Base-by-base conservation (phyloP, 2,329 filamentous ascomycete species). In the Talaromyces atroroseus region DNA sequence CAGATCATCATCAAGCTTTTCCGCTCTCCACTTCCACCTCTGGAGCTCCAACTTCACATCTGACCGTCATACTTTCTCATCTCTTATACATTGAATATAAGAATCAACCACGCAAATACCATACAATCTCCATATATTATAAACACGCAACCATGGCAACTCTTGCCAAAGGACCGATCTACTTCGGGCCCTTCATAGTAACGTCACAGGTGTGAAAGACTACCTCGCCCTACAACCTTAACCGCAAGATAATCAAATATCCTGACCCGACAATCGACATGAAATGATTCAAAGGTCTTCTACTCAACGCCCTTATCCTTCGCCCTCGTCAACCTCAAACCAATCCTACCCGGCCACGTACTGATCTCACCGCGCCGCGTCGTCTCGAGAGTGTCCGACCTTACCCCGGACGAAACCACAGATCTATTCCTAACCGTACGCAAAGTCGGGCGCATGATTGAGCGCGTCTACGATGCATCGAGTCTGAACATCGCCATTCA, bases 401-500 rank as follows among this genome's bases (percentile, higher is more conserved):
- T 96, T 49, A 83, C 84, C 0, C 65, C 80, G 0, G 76, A 78
- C 18, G 92, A 96, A 76, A 82, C 90, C n/a, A 76, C 78, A 36
- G 92, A 99, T 71, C 83, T 99, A 21, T 96, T 96, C 75, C 72
- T 81, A n/a, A 87, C 92, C 1, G 91, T 95, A 26, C 90, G 94
- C 71, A 83, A 84, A 42, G 86, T 95, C 5, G 87, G 92, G 64
- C 82, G 81, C 48, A 91, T 95, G 77, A 80, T 96, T 7, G 77
- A 82, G 66, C 77, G 78, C 29, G 71, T 84, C 60, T 80, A 82
- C 69, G 68, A 80, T 34, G 87, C 84, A 5, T 84, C 89, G 10
- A 88, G 89, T 58, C 87, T 97, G 75, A 97, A 96, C 68, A 86
- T 99, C 50, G 92, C 92, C 0, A 82, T 99, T n/a, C 94, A 99